Conservation (phyloP, 139 green algal species). For the Mesotaenium endlicherianum region DNA sequence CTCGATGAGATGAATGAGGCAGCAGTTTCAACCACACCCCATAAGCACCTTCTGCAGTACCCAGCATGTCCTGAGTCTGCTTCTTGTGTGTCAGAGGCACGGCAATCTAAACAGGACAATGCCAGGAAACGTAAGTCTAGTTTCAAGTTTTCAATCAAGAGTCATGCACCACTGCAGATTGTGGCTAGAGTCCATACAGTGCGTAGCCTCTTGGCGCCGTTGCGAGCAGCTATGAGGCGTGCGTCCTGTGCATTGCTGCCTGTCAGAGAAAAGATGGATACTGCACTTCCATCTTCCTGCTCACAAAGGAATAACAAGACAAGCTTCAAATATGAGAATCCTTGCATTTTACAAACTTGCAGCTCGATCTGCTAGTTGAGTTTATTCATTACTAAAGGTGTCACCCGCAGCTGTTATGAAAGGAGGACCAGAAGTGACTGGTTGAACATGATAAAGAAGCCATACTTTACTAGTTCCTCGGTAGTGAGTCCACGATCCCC, state of each 20-base stretch:
- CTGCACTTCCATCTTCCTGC: conserved; percentile 38
- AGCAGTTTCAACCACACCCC: no score
- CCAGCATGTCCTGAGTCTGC: no score
- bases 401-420: neutral
- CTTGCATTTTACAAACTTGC: neutral
- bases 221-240: conserved; percentile 27
- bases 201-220: conserved; percentile 40
- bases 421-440: neutral
- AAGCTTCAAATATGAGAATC: conserved; percentile 1
- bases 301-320: neutral
- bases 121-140: neutral
- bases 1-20: no score
- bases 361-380: neutral
- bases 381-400: neutral
- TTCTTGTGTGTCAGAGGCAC: neutral
- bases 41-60: no score
- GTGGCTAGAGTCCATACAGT: conserved; percentile 6
- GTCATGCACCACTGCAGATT: neutral
- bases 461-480: conserved; percentile 37
- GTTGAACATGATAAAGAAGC: neutral
- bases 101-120: neutral
- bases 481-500: conserved; percentile 44
- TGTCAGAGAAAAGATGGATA: conserved; percentile 49
- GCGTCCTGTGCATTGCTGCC: conserved; percentile 18
- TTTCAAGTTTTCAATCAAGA: neutral